Evolutionary conservation across 1,139 yeast species (phyloP).

Genomic region (Taphrina pruni): DNA sequence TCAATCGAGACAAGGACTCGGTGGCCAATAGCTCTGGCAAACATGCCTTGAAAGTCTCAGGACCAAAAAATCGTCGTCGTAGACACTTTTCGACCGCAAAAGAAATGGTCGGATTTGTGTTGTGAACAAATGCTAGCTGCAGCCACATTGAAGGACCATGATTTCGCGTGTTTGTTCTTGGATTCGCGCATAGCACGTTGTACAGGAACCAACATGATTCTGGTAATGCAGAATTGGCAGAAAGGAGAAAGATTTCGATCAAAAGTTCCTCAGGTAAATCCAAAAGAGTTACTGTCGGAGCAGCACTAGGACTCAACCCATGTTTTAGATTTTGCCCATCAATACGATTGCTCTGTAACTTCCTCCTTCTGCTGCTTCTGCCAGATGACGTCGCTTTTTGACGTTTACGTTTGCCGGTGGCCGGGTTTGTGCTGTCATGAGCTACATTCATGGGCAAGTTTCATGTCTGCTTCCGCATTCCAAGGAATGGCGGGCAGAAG

Average conservation of each 20-base stretch:
- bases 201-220: slow-evolving; percentile 18
- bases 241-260: slow-evolving; percentile 21
- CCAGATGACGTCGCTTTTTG: not conserved
- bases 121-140: slow-evolving; percentile 18
- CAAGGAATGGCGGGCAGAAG: not conserved
- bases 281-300: not conserved
- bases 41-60: slow-evolving; percentile 20
- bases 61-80: slow-evolving; percentile 31
- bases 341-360: not conserved
- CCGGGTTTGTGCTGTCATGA: not conserved
- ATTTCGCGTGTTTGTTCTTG: not conserved
- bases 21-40: slow-evolving; percentile 1
- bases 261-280: slow-evolving; percentile 26
- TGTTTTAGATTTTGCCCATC: not conserved
- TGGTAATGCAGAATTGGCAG: slow-evolving; percentile 32
- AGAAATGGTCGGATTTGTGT: slow-evolving; percentile 21
- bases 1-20: not conserved
- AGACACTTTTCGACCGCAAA: slow-evolving; percentile 33
- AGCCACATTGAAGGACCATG: slow-evolving; percentile 35
- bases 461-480: not conserved
- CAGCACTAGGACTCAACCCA: not conserved
- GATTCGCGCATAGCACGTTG: slow-evolving; percentile 17
- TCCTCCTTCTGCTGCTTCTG: not conserved
- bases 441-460: not conserved
- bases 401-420: not conserved